These are phyloP conservation scores for Colletotrichum acutatum DNA, from an alignment of 2,329 filamentous ascomycete genomes.

Conservation along the genomic window DNA sequence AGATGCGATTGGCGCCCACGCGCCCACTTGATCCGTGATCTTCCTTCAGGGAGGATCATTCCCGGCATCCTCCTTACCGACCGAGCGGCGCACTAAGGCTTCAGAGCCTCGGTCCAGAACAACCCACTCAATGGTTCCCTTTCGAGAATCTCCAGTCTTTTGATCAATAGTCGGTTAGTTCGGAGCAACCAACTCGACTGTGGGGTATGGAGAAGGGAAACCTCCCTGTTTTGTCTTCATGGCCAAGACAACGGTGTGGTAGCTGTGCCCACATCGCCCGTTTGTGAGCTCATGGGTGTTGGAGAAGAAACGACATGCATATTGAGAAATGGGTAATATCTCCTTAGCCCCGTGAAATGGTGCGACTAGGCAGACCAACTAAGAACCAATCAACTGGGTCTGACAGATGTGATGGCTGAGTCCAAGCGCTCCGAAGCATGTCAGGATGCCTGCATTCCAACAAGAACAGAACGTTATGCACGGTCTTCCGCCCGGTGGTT, in stretches of 20 bases:
- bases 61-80: constrained; percentile 6
- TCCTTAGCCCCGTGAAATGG: constrained; percentile 9
- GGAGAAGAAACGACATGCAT: constrained; percentile 7
- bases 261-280: neutral
- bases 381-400: constrained; percentile 8
- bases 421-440: constrained; percentile 2
- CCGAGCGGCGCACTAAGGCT: neutral
- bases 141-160: neutral
- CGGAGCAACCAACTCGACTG: neutral
- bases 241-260: neutral
- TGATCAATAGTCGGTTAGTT: neutral
- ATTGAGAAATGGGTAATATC: neutral
- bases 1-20: constrained; percentile 29
- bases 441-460: neutral
- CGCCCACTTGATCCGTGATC: neutral
- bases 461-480: constrained; percentile 3
- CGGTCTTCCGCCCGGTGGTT: constrained; percentile 9
- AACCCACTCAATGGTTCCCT: neutral
- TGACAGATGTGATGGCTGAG: neutral
- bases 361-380: neutral
- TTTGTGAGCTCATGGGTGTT: constrained; percentile 19
- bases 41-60: neutral
- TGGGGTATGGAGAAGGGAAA: neutral
- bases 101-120: neutral
- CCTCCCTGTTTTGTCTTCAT: neutral